Conservation (phyloP, 345 rosid genomes). For the Eutrema heterophyllum region DNA sequence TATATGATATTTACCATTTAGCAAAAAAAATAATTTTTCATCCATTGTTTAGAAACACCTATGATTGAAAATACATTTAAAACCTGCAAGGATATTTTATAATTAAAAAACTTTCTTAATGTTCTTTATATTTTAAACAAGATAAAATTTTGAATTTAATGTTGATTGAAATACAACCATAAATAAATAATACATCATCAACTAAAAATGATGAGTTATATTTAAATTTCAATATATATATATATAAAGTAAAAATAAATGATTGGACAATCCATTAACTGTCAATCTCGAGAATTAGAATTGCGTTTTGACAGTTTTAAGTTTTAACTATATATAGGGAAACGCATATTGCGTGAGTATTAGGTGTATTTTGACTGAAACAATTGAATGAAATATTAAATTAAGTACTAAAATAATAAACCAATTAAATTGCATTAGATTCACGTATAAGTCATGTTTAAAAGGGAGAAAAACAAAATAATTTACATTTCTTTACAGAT, state of each 20-base stretch:
- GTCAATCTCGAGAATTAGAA: conserved; percentile 18
- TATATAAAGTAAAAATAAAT: background rate
- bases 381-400: background rate
- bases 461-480: conserved; percentile 21
- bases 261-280: conserved; percentile 1
- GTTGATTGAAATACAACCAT: background rate
- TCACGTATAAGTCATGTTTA: conserved; percentile 30
- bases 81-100: background rate
- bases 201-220: background rate
- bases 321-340: conserved; percentile 6
- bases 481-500: conserved; percentile 28
- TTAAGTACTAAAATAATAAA: background rate
- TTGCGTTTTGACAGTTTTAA: conserved; percentile 14
- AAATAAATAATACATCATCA: background rate
- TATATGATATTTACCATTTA: too few species aligned
- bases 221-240: background rate
- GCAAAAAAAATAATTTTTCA: too few species aligned
- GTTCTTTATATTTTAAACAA: too few species aligned
- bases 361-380: conserved; percentile 14
- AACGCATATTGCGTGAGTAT: conserved; percentile 19
- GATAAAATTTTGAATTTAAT: background rate
- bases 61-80: background rate
- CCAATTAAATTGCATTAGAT: background rate
- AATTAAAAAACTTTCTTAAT: too few species aligned
- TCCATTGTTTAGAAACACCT: background rate